Percentiles rank a stretch among this genome's conserved stretches.
These are phyloP conservation scores for Aspergillus chevalieri DNA, from an alignment of 2,329 filamentous ascomycete genomes.

Conservation along the genomic window DNA sequence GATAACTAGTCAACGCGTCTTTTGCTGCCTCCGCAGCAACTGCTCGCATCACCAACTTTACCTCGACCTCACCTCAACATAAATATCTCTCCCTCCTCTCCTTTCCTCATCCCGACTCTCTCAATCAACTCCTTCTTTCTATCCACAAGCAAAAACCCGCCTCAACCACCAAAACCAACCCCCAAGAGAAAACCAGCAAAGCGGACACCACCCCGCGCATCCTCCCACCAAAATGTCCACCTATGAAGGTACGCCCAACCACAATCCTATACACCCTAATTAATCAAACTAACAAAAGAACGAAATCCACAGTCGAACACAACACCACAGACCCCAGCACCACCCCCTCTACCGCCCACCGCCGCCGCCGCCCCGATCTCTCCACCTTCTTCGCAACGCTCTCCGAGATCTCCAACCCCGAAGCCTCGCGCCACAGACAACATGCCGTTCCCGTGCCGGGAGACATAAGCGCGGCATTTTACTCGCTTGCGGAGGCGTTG, in stretches of 20 bases:
- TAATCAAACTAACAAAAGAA: constrained; percentile 1
- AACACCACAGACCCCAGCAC: constrained; percentile 30
- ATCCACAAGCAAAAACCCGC: constrained; percentile 1
- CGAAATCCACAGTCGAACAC: constrained; percentile 34
- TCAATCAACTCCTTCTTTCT: not conserved
- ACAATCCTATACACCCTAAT: not conserved
- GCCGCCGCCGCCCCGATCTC: constrained; percentile 55
- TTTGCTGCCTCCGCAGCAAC: no score
- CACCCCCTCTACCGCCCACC: constrained; percentile 17
- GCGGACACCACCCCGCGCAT: constrained; percentile 2
- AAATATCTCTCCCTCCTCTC: no score
- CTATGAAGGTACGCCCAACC: constrained; percentile 33
- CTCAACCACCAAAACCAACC: not conserved
- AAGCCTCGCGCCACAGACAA: constrained; percentile 46
- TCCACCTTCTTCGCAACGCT: constrained; percentile 60
- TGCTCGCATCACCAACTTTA: no score
- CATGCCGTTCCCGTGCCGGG: constrained; percentile 55
- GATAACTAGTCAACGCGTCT: no score
- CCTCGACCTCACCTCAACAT: no score
- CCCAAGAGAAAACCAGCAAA: not conserved
- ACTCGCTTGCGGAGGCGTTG: constrained; percentile 56
- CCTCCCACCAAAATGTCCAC: constrained; percentile 30
- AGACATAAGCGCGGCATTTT: constrained; percentile 55
- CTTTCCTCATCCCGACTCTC: no score
- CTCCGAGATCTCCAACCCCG: constrained; percentile 47